Evolutionary conservation across 2,329 filamentous ascomycete species (phyloP), one percentile per base, ranked within the genome.

Genomic region (Monosporascus sp.): DNA sequence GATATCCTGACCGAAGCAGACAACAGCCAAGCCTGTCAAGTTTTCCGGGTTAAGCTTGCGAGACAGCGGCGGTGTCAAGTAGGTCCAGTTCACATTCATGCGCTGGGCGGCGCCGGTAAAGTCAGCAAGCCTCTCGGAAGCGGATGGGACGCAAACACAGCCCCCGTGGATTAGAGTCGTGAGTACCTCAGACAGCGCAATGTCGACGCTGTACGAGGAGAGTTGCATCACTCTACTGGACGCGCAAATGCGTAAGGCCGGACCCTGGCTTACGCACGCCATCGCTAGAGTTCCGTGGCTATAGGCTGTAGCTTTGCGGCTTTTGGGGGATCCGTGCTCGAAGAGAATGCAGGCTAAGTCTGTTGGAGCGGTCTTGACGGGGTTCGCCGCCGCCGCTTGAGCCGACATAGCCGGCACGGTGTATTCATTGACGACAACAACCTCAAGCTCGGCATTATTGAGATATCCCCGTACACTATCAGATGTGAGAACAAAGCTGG

Each of bases 291-390:
- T 77, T 0, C 71, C 71, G 60, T 89, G 86, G 7, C 80, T 80
- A 55, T 87, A 81, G 18, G 85, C 80, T 14, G 85, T 79, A 1
- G 82, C 84, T 53, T 83, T 82, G 0, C 81, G 80, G 49, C 75
- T 77, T 48, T 77, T 77, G 1, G 80, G 79, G 0, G 79, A 80
- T 0, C 80, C 79, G 2, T 79, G 79, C 0, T 78, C 80, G 56
- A 87, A 83, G 5, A 88, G 77, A 3, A 84, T 74, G 61, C 85
- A 87, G 0, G 84, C 83, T 2, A 76, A 73, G 24, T 79, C 76
- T 22, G 77, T 70, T 0, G 76, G 71, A 0, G 69, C 63, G 0
- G 73, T 67, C 6, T 69, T 59, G 1, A 68, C 65, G 0, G 68
- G 60, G 0, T 62, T 61, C 1, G 70, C 50, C 22, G 63, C 18